Evolutionary conservation across 164 flowering plant genomes (phyloP).

Genomic region (Aristolochia fimbriata): DNA sequence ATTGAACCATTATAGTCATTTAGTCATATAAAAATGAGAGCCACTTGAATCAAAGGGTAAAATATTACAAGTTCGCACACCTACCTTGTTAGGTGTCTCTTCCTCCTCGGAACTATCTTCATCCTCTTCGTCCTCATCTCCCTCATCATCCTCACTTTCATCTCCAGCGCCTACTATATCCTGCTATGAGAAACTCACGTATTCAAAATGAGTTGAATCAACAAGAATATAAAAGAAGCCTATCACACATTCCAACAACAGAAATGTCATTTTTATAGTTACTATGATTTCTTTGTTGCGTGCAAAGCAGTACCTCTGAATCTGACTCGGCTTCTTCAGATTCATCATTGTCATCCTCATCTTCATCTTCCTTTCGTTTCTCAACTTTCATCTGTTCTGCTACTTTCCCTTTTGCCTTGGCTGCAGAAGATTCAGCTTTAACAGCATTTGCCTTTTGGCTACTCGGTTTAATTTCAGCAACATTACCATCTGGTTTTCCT

Average conservation of each 20-base stretch:
- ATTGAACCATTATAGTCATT: too few relatives aligned
- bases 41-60: too few relatives aligned
- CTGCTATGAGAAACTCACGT: conserved; percentile 3
- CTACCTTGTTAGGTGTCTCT: conserved; percentile 53
- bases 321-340: conserved; percentile 25
- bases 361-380: conserved; percentile 15
- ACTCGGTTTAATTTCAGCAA: conserved; percentile 15
- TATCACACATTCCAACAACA: neutral
- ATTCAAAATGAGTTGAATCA: neutral
- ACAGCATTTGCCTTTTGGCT: conserved; percentile 12
- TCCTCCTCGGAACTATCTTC: conserved; percentile 24
- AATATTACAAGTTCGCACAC: conserved; percentile 7
- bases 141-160: conserved; percentile 21
- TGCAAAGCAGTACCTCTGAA: neutral
- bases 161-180: conserved; percentile 11
- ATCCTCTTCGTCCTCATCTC: conserved; percentile 17
- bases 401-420: conserved; percentile 22
- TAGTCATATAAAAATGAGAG: too few relatives aligned
- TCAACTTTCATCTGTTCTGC: conserved; percentile 23
- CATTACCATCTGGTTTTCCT: conserved; percentile 26
- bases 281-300: neutral
- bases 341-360: conserved; percentile 18
- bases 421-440: conserved; percentile 13
- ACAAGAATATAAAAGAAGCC: neutral
- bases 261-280: neutral